Evolutionary conservation across 495 filamentous ascomycete genomes (phyloP), one percentile per base, ranked within the genome.

Genomic region (Hypoxylon subgilvum): DNA sequence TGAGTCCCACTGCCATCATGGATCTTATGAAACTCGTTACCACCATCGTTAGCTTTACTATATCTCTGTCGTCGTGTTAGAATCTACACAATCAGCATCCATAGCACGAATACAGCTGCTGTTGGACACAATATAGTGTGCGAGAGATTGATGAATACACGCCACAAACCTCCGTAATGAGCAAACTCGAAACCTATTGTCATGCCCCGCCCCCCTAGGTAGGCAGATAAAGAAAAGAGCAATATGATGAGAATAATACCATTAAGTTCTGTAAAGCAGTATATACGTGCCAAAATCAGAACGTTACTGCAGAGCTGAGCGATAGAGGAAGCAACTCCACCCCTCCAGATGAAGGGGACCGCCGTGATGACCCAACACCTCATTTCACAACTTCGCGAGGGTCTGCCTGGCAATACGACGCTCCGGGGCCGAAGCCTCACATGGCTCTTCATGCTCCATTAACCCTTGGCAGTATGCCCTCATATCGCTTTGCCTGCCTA

Each of bases 221-320:
- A 17, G 10, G 6, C 13, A 5, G 34, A 13, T 4, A 17, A 14
- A 17, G 13, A 17, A 45, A 34, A 25, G 46, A 36, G 18, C 12
- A 42, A 23, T 7, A 14, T 14, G 44, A 27, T 16, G 23, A 4
- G 8, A 39, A 30, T 36, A 30, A 34, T 47, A 50, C 28, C 57
- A 61, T 54, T 61, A 38, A 42, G 21, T 32, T 43, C 43, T 45
- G 25, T 56, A 48, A 46, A 30, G 27, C 13, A 23, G 5, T 61
- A 56, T 61, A 61, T 55, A 61, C 58, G 44, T 35, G 51, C 36
- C 31, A 17, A 19, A 16, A 31, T 32, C 39, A 45, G 25, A 36
- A 46, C 7, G 32, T 18, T 28, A 35, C 10, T 28, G 50, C 31
- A 22, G 35, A 40, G 36, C 18, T 35, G 32, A 25, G 27, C 21